Evolutionary conservation across 345 rosid species (phyloP).

Genomic region (Erysimum cheiranthoides): DNA sequence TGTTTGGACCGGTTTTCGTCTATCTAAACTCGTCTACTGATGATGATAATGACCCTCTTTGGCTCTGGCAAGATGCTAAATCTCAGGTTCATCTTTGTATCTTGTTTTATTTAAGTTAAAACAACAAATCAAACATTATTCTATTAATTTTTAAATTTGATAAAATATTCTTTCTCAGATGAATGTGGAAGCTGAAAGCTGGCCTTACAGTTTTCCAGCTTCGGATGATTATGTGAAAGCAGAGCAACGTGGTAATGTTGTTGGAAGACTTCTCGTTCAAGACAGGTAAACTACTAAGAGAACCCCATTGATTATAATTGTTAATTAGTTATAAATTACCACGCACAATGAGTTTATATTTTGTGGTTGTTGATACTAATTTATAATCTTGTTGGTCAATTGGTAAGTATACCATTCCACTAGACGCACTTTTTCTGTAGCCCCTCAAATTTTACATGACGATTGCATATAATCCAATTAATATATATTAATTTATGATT

Average conservation of each 20-base stretch:
- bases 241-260: slow-evolving; percentile 71
- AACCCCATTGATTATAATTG: not conserved
- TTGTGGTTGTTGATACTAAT: not conserved
- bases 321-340: not conserved
- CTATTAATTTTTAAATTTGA: not conserved
- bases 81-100: slow-evolving; percentile 59
- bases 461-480: not conserved
- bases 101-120: not conserved
- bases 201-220: slow-evolving; percentile 94
- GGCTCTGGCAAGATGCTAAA: slow-evolving; percentile 93
- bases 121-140: not conserved
- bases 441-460: not conserved
- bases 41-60: slow-evolving; percentile 62
- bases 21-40: slow-evolving; percentile 68
- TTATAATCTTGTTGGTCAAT: not conserved
- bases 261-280: slow-evolving; percentile 68
- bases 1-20: slow-evolving; percentile 87
- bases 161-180: slow-evolving; percentile 46
- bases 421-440: not conserved
- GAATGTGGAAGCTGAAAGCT: slow-evolving; percentile 69
- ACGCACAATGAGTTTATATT: not conserved
- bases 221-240: slow-evolving; percentile 77
- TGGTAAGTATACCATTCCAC: not conserved
- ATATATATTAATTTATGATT: not conserved
- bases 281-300: slow-evolving; percentile 58